Conservation (phyloP, 176 grass and related monocot species). For the Aegilops bicornis region DNA sequence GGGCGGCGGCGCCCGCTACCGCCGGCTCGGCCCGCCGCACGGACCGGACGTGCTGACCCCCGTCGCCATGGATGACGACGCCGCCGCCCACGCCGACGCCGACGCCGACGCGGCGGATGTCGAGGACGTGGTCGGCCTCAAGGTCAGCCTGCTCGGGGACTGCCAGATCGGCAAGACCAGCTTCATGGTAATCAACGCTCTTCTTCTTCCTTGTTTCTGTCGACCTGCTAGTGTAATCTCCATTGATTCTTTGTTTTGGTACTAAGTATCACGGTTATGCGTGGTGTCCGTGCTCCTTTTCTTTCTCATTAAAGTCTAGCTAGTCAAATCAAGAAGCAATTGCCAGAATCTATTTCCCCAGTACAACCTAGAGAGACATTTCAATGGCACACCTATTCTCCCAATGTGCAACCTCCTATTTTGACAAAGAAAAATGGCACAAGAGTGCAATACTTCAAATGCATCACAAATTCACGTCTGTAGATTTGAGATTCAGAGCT, state of each 20-base stretch:
- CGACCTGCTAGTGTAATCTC: slow-evolving; percentile 2
- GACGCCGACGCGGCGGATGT: background rate
- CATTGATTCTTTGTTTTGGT: slow-evolving; percentile 16
- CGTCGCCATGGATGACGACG: slow-evolving; percentile 16
- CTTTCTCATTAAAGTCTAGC: slow-evolving; percentile 5
- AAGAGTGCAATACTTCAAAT: background rate
- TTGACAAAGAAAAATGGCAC: no score
- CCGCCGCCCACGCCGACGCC: background rate
- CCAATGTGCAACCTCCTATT: no score
- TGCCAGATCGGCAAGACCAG: slow-evolving; percentile 93
- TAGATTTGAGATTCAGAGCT: background rate
- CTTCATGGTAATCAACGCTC: slow-evolving; percentile 80
- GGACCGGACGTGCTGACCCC: slow-evolving; percentile 10
- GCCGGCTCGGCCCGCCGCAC: slow-evolving; percentile 39
- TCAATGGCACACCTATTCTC: background rate
- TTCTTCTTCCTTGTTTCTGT: slow-evolving; percentile 4
- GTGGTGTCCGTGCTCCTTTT: background rate
- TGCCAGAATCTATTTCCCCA: background rate
- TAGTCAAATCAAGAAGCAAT: background rate
- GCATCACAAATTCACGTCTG: background rate
- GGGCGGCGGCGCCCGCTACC: slow-evolving; percentile 33
- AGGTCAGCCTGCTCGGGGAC: slow-evolving; percentile 95
- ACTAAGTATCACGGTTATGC: background rate
- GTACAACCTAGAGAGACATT: background rate
- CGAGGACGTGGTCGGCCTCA: slow-evolving; percentile 70